phyloP scores from a whole-genome alignment of 2,329 filamentous ascomycete species.

The Corinectria fuckeliana region DNA sequence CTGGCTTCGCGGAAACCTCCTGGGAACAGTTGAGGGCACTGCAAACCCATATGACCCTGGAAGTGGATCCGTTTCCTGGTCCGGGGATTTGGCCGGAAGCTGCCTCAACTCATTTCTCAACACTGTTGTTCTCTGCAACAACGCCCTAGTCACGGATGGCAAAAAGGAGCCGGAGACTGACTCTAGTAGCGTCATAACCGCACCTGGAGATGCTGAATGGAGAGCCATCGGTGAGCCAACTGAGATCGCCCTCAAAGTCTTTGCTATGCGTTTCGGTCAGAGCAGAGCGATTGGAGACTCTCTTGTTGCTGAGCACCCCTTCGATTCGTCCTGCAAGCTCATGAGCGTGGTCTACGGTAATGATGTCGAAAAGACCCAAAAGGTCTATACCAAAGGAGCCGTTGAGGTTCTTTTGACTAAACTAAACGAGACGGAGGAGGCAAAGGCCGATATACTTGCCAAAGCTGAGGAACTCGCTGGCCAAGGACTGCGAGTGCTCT shows the following conservation, averaged over 20 bases:
- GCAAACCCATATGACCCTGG: slow-evolving; percentile 67
- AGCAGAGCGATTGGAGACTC: slow-evolving; percentile 53
- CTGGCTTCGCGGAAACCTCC: slow-evolving; percentile 63
- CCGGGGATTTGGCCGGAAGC: slow-evolving; percentile 47
- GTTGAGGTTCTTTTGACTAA: slow-evolving; percentile 63
- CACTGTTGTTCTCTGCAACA: slow-evolving; percentile 68
- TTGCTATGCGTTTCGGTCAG: slow-evolving; percentile 71
- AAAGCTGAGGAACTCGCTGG: slow-evolving; percentile 63
- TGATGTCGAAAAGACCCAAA: slow-evolving; percentile 42
- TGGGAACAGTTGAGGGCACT: slow-evolving; percentile 59
- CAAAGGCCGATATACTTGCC: slow-evolving; percentile 54
- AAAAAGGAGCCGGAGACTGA: slow-evolving; percentile 56
- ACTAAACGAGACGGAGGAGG: slow-evolving; percentile 53
- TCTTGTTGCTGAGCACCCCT: slow-evolving; percentile 71
- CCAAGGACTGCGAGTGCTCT: slow-evolving; percentile 72
- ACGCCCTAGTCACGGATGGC: slow-evolving; percentile 56
- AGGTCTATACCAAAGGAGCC: slow-evolving; percentile 65
- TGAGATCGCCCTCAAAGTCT: slow-evolving; percentile 76
- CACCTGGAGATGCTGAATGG: slow-evolving; percentile 57
- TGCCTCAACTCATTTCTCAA: slow-evolving; percentile 56
- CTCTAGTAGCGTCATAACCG: slow-evolving; percentile 54
- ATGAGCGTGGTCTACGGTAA: slow-evolving; percentile 73
- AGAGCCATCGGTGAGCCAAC: slow-evolving; percentile 71
- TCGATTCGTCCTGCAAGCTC: slow-evolving; percentile 75
- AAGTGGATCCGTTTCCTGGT: slow-evolving; percentile 58